Percentiles rank a stretch among this genome's conserved stretches.
These are phyloP conservation scores for Linum trigynum DNA, from an alignment of 345 rosid genomes.

Conservation along the genomic window DNA sequence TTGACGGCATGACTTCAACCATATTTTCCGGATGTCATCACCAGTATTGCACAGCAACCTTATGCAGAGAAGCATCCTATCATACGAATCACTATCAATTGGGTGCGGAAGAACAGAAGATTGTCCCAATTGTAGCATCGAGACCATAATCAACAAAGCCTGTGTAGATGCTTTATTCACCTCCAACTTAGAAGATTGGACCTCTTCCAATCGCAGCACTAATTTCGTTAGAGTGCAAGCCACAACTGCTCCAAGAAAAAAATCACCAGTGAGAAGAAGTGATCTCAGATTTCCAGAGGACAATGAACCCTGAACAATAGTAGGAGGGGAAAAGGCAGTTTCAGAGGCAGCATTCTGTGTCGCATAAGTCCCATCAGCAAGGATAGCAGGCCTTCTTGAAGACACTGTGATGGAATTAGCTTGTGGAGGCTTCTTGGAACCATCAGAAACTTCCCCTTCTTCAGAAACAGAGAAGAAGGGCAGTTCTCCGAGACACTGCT, in stretches of 20 bases:
- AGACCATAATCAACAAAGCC: constrained; percentile 76
- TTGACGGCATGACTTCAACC: constrained; percentile 43
- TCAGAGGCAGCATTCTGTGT: constrained; percentile 65
- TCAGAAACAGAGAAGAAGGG: constrained; percentile 40
- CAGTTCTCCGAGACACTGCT: no score
- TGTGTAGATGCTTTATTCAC: constrained; percentile 56
- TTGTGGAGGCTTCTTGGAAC: constrained; percentile 49
- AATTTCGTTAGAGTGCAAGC: constrained; percentile 87
- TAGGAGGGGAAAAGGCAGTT: constrained; percentile 33
- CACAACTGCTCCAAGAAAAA: constrained; percentile 94
- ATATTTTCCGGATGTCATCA: constrained; percentile 65
- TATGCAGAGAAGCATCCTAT: no score
- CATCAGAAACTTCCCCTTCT: constrained; percentile 55
- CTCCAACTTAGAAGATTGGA: constrained; percentile 67
- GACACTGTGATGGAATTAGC: constrained; percentile 48
- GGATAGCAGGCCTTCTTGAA: constrained; percentile 74
- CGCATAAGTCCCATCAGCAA: constrained; percentile 85
- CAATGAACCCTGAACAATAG: constrained; percentile 62
- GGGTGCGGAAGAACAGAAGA: constrained; percentile 51
- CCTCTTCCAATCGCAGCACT: constrained; percentile 85
- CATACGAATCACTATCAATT: no score
- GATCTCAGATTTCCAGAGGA: constrained; percentile 77
- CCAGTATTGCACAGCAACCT: constrained; percentile 65
- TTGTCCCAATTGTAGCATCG: constrained; percentile 89
- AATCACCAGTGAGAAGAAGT: constrained; percentile 82